These are phyloP conservation scores for Graphiopsis chlorocephala DNA, from an alignment of 2,329 filamentous ascomycete species.

Conservation along the genomic window DNA sequence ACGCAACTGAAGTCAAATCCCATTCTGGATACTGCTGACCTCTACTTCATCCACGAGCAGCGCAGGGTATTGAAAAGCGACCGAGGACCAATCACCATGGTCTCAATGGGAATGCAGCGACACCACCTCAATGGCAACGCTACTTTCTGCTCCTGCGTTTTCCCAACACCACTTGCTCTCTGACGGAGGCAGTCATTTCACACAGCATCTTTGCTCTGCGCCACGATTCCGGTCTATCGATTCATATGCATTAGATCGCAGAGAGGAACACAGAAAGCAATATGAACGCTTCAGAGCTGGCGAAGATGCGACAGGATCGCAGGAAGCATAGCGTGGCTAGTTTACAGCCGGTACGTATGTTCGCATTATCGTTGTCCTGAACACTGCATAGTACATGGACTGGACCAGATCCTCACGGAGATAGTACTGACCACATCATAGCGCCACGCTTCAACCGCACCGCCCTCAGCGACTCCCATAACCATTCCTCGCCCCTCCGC, in stretches of 20 bases:
- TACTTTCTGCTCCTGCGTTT: background rate
- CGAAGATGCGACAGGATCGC: constrained; percentile 9
- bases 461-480: background rate
- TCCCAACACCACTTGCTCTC: background rate
- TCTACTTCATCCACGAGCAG: background rate
- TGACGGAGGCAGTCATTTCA: too few relatives aligned
- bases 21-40: background rate
- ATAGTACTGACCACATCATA: background rate
- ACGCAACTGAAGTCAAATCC: background rate
- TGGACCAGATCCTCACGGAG: background rate
- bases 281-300: background rate
- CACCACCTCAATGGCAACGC: background rate
- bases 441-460: background rate
- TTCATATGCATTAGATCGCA: background rate
- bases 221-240: background rate
- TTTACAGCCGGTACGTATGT: background rate
- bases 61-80: too few relatives aligned
- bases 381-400: too few relatives aligned
- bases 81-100: background rate
- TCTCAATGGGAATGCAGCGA: background rate
- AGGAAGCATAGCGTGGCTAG: constrained; percentile 1
- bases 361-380: background rate
- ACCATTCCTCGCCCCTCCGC: background rate
- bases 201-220: background rate
- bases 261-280: background rate